phyloP scores from a whole-genome alignment of 2,329 filamentous ascomycete genomes.

The Aspergillus ochraceus region DNA sequence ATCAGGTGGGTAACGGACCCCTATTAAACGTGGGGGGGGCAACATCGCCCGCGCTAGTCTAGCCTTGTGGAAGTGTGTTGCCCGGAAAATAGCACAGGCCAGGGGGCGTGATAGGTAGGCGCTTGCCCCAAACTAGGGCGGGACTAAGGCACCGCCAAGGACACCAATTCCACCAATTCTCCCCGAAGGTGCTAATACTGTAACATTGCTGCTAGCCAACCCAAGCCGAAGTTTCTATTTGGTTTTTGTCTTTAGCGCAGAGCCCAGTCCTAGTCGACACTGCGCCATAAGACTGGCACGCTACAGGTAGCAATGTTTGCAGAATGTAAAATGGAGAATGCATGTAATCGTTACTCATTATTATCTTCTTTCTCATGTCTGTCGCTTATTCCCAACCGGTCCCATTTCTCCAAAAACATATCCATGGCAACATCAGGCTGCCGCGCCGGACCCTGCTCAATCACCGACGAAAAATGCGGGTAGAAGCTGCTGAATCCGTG shows the following conservation, averaged over 20 bases:
- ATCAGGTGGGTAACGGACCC: neutral
- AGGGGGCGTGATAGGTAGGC: too few species aligned
- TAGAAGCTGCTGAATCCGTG: slow-evolving; percentile 27
- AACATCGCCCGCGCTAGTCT: neutral
- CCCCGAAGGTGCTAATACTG: too few species aligned
- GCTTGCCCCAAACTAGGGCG: too few species aligned
- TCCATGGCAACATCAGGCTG: slow-evolving; percentile 19
- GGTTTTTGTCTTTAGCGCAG: too few species aligned
- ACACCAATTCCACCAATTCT: too few species aligned
- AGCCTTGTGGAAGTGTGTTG: neutral
- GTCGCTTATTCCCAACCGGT: slow-evolving; percentile 15
- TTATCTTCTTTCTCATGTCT: neutral
- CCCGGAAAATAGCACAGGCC: neutral
- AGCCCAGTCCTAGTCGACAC: too few species aligned
- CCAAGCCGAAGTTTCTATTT: too few species aligned
- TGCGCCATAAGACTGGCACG: too few species aligned
- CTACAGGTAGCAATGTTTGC: too few species aligned
- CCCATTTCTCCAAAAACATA: slow-evolving; percentile 31
- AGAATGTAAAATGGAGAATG: too few species aligned
- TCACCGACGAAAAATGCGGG: slow-evolving; percentile 20
- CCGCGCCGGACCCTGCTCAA: slow-evolving; percentile 8
- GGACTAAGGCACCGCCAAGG: too few species aligned
- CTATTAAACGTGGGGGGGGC: neutral
- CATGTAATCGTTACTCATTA: neutral
- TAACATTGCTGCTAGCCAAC: too few species aligned